Evolutionary conservation across 331 rosid species (phyloP), one percentile per base, ranked within the genome.

Genomic region (Malus hybrid): DNA sequence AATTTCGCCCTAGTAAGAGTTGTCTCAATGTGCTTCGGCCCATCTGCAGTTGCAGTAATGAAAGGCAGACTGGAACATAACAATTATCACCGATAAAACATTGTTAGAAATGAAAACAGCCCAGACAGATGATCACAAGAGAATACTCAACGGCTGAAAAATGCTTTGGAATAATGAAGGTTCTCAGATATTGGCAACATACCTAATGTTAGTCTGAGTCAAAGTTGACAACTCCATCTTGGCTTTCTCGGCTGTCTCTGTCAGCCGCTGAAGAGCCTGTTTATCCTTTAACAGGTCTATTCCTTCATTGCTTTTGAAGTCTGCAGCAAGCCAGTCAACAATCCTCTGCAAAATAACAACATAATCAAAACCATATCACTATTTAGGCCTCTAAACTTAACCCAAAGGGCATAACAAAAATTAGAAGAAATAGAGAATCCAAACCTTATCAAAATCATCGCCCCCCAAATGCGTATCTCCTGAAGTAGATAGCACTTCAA

Each of bases 241-340:
- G 11, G 85, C 85, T 44, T 81, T 81, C 79, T 81, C 85, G 0
- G 85, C 85, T 22, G 85, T 81, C 85, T 81, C 85, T 2, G 85
- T 81, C 11, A 81, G 81, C 52, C 85, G 69, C 78, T 81, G 85
- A 81, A 81, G 85, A 72, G 85, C 85, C 63, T 81, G 85, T 60
- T 81, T 81, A 72, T 81, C 85, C 76, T 81, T 81, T 75, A 81
- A 73, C 16, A 81, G 75, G 52, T 81, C 81, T 32, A 81, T 81
- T 61, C 85, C 85, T 73, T 81, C 85, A 71, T 81, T 73, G 1
- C 64, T 60, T 39, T 81, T 81, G 81, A 81, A 81, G 61, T 27
- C 70, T 12, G 18, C 62, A 76, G 85, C 78, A 15, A 81, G 81
- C 85, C 85, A 81, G 42, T 81, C 85, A 52, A 81, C 85, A 14